Base-by-base conservation (phyloP, 805 yeast genomes). In the Zygosaccharomyces bisporus region DNA sequence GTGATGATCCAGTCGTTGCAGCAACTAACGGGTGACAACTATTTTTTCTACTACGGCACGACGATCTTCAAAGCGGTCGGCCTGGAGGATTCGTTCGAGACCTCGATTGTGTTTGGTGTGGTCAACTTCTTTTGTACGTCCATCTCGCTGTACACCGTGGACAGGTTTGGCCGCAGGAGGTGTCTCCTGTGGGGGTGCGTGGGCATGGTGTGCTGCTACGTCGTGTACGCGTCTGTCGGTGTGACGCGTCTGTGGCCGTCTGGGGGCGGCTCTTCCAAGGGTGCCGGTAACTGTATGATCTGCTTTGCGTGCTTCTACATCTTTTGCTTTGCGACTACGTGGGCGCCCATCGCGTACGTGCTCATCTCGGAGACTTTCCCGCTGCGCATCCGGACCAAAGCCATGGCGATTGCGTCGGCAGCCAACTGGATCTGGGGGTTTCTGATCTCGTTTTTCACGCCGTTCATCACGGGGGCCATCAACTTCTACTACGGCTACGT, bases 301-400 rank as follows among this genome's bases (percentile, higher is more conserved):
- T 78, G 79, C 67, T 74, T 83, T 54, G 75, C 88, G 17, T 81
- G 87, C 71, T 70, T 83, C 60, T 83, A 72, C 71, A 80, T 83
- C 49, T 81, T 81, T 76, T 81, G 75, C 72, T 83, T 83, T 58
- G 89, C 89, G 25, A 76, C 82, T 39, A 79, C 87, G 18, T 83
- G 89, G 89, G 89, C 87, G 52, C 86, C 87, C 59, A 76, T 78
- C 58, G 80, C 77, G 38, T 83, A 73, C 67, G 81, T 80, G 44
- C 79, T 82, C 55, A 75, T 80, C 31, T 78, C 88, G 30, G 89
- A 83, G 67, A 73, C 81, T 32, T 83, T 79, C 67, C 89, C 90
- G 66, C 72, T 82, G 58, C 77, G 88, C 72, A 76, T 83, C 61
- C 79, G 81, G 67, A 66, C 81, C 64, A 57, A 76, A 67, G 80